These are phyloP conservation scores for Paramecium octaurelia DNA, from an alignment of 73 alveolate genomes.

Conservation along the genomic window DNA sequence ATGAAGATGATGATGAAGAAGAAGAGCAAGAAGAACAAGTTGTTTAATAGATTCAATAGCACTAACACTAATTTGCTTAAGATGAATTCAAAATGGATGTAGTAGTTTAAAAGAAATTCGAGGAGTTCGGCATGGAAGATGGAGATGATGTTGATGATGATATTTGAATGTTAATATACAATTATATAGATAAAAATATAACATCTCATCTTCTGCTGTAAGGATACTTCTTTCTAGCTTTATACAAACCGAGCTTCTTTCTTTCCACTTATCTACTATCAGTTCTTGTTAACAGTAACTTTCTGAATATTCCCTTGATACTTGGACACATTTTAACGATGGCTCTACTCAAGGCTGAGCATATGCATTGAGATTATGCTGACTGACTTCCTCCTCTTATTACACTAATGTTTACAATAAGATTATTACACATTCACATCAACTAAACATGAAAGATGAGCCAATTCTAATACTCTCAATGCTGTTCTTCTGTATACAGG, in stretches of 20 bases:
- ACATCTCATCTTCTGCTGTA: conserved; percentile 47
- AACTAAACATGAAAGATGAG: background rate
- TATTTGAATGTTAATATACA: background rate
- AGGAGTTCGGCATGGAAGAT: background rate
- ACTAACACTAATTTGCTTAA: background rate
- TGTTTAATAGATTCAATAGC: background rate
- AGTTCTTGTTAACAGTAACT: background rate
- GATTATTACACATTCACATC: conserved; percentile 1
- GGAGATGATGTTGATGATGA: background rate
- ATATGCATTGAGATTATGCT: background rate
- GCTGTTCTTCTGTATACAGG: conserved; percentile 21
- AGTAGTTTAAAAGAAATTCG: background rate
- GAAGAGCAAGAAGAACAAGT: background rate
- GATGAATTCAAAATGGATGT: background rate
- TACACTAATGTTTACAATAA: background rate
- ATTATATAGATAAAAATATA: background rate
- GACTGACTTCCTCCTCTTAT: background rate
- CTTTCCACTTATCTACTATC: conserved; percentile 21
- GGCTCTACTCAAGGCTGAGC: conserved; percentile 1
- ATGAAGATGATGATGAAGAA: conserved; percentile 26
- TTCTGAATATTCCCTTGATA: background rate
- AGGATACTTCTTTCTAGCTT: conserved; percentile 44
- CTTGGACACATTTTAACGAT: conserved; percentile 35
- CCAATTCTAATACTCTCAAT: background rate
- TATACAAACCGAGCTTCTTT: conserved; percentile 21